Evolutionary conservation across 768 basidiomycete species (phyloP), one percentile per base, ranked within the genome.

Genomic region (Leccinum disarticulatum): DNA sequence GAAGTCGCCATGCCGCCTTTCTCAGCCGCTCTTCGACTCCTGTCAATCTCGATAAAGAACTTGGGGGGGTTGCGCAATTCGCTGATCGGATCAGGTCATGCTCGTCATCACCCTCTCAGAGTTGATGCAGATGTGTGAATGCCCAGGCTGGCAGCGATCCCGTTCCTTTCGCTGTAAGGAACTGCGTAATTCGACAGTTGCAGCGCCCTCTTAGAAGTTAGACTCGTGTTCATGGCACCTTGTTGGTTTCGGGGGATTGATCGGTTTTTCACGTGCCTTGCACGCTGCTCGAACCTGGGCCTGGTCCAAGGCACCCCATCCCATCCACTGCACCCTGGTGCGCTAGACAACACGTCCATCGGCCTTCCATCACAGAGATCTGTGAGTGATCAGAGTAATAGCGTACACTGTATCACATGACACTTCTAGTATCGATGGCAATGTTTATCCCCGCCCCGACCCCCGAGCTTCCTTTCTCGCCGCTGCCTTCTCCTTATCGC

Each of bases 401-500:
- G 30, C 60, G 66, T 55, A 55, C 43, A 43, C 19, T 46, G 15
- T 56, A 62, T 67, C 61, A 67, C 56, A 53, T 53, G 56, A 60
- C 36, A 46, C 17, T 30, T 30, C 50, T 28, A 54, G 25, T 35
- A 51, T 48, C 50, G 33, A 56, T 60, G n/a, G 28, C 47, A 48
- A 25, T 36, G 31, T 54, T 63, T 73, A 73, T 46, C 64, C 50
- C 55, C 73, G 67, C 55, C 74, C 73, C 49, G 72, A 64, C 60
- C 56, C 56, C 54, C 77, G 71, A 56, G 70, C 74, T 59, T 81
- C 81, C 66, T 82, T 82, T 59, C 79, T 76, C 31, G 80, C 81
- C 27, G 77, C 63, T 28, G 84, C 86, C 69, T 84, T 84, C 35
- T 90, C 87, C 77, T 88, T 89, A 61, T 93, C 91, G 41, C 92